A percentile compares a stretch with the other conserved stretches of the same genome.
Evolutionary conservation across 1,284 basidiomycete genomes (phyloP).

Genomic region (Pisolithus thermaeus): DNA sequence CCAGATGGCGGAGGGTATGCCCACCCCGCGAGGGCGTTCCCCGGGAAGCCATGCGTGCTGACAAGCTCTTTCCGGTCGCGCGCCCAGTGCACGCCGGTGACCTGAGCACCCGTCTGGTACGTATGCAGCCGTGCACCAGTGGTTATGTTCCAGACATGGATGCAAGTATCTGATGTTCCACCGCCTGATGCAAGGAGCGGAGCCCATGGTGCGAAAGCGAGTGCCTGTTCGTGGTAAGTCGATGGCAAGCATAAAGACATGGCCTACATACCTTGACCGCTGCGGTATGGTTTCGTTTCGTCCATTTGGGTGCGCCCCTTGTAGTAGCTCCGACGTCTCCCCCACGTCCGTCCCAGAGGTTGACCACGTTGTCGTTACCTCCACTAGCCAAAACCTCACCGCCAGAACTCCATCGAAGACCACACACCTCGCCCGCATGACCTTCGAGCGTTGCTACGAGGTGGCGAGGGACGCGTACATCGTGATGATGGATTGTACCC

Average conservation of each 20-base stretch:
- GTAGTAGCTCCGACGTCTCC: conserved; percentile 52
- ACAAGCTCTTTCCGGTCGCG: conserved; percentile 88
- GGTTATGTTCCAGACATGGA: conserved; percentile 90
- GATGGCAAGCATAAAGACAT: background rate
- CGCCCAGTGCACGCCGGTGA: conserved; percentile 89
- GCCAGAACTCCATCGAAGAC: conserved; percentile 75
- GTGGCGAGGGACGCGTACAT: conserved; percentile 82
- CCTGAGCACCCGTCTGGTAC: conserved; percentile 80
- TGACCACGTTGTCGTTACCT: conserved; percentile 95
- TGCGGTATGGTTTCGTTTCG: conserved; percentile 90
- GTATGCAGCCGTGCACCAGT: conserved; percentile 86
- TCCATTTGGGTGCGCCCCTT: conserved; percentile 78
- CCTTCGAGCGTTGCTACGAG: conserved; percentile 87
- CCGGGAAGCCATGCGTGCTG: conserved; percentile 91
- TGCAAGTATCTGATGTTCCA: conserved; percentile 90
- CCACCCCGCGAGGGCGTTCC: conserved; percentile 64
- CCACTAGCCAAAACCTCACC: conserved; percentile 90
- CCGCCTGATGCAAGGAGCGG: conserved; percentile 91
- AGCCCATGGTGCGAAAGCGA: conserved; percentile 97
- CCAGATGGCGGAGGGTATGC: conserved; percentile 67
- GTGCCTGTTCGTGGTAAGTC: conserved; percentile 46
- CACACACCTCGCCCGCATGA: conserved; percentile 88
- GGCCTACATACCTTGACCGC: conserved; percentile 73
- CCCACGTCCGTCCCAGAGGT: conserved; percentile 88
- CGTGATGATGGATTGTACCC: conserved; percentile 92